These are phyloP conservation scores for Leptographium procerum DNA, from an alignment of 2,329 filamentous ascomycete genomes.

Conservation along the genomic window DNA sequence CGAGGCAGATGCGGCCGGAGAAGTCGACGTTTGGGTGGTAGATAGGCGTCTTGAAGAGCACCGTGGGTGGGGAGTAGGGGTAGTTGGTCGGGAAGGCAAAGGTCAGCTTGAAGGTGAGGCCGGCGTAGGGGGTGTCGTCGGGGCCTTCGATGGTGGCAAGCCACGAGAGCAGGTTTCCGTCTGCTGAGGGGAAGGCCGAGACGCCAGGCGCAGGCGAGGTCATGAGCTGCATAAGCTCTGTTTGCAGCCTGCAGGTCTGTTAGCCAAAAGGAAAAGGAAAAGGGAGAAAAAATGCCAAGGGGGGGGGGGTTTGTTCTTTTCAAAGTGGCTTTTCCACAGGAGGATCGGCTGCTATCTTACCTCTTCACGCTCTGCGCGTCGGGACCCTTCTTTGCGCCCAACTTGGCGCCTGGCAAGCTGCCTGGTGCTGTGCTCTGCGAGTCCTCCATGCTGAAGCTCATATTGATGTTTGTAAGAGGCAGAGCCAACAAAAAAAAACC, in stretches of 20 bases:
- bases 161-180: slow-evolving; percentile 87
- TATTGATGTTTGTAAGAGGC: slow-evolving; percentile 14
- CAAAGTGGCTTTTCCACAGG: too few species aligned
- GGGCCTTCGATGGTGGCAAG: slow-evolving; percentile 89
- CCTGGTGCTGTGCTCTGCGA: slow-evolving; percentile 58
- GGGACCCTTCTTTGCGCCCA: slow-evolving; percentile 43
- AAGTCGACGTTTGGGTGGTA: slow-evolving; percentile 99
- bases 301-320: too few species aligned
- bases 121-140: slow-evolving; percentile 80
- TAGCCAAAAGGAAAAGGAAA: neutral
- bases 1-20: slow-evolving; percentile 88
- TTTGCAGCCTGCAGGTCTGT: slow-evolving; percentile 59
- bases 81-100: slow-evolving; percentile 89
- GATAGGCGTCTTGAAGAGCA: slow-evolving; percentile 96
- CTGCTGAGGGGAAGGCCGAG: slow-evolving; percentile 84
- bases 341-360: slow-evolving; percentile 27
- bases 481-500: neutral
- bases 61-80: slow-evolving; percentile 79
- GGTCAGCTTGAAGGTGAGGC: slow-evolving; percentile 80
- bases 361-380: slow-evolving; percentile 70
- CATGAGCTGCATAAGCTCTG: slow-evolving; percentile 98
- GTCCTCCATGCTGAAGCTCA: slow-evolving; percentile 48
- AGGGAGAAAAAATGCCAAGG: too few species aligned
- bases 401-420: slow-evolving; percentile 52
- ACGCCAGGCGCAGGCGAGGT: slow-evolving; percentile 85